Conservation (phyloP, 2,329 filamentous ascomycete species). For the Monosporascus sp. region DNA sequence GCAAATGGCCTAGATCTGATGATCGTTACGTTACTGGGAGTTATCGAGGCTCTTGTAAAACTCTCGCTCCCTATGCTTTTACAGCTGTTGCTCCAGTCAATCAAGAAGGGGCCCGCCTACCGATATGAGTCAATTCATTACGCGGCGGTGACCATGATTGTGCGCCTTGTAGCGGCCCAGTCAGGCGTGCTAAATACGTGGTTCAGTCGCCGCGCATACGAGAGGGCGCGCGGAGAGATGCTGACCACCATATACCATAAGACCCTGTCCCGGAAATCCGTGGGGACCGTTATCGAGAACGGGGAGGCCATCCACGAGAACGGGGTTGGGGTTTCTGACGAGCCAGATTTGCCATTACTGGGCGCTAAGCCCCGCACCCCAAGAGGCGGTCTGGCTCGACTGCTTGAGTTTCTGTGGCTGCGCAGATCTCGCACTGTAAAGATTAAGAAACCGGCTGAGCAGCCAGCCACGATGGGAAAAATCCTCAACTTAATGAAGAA, state of each 20-base stretch:
- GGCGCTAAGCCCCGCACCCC: constrained; percentile 6
- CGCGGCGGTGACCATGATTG: constrained; percentile 55
- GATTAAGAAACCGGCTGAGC: constrained; percentile 30
- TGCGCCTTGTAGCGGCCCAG: constrained; percentile 60
- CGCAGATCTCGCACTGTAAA: constrained; percentile 13
- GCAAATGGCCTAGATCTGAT: constrained; percentile 78
- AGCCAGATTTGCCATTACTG: constrained; percentile 17
- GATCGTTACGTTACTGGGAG: constrained; percentile 59
- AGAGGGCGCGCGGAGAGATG: constrained; percentile 78
- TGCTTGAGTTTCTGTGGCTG: constrained; percentile 22
- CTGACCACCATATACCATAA: constrained; percentile 83
- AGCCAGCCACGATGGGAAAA: constrained; percentile 78
- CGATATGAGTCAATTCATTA: constrained; percentile 59
- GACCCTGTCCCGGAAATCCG: constrained; percentile 60
- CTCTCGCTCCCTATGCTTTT: constrained; percentile 63
- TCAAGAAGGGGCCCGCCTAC: constrained; percentile 49
- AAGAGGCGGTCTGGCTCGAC: constrained; percentile 21
- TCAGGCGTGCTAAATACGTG: constrained; percentile 66
- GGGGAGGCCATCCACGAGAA: constrained; percentile 12
- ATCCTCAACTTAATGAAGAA: constrained; percentile 82
- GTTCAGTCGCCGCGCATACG: constrained; percentile 81
- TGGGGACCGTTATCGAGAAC: constrained; percentile 33
- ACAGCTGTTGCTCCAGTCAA: constrained; percentile 65
- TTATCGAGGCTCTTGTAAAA: constrained; percentile 55
- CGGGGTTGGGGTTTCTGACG: constrained; percentile 6